Percentiles rank a stretch among this genome's conserved stretches.
These are phyloP conservation scores for Ceratobasidium sp. DNA, from an alignment of 1,284 basidiomycete species.

Conservation along the genomic window DNA sequence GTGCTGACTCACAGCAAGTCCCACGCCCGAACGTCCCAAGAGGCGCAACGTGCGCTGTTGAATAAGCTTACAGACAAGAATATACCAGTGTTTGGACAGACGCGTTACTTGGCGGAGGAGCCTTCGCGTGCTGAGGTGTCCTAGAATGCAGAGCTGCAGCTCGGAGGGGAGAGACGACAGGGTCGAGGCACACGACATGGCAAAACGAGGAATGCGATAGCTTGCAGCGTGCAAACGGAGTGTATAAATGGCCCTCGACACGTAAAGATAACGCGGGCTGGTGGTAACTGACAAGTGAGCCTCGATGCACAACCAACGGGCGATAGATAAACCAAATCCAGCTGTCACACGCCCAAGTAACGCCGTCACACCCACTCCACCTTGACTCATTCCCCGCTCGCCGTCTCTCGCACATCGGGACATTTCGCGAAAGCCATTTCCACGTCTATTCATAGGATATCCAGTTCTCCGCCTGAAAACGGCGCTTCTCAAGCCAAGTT, in stretches of 20 bases:
- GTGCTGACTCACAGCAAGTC: constrained; percentile 27
- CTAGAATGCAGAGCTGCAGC: constrained; percentile 25
- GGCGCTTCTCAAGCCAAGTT: neutral
- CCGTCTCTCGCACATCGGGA: neutral
- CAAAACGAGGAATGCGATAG: neutral
- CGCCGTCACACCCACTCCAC: constrained; percentile 32
- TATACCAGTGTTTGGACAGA: constrained; percentile 34
- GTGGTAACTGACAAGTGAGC: neutral
- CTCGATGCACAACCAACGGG: constrained; percentile 15
- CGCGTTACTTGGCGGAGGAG: constrained; percentile 16
- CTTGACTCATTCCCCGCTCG: constrained; percentile 2
- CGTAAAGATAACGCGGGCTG: neutral
- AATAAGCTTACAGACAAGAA: constrained; percentile 17
- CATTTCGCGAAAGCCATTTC: constrained; percentile 11
- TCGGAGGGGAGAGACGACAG: constrained; percentile 27
- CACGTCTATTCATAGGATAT: neutral
- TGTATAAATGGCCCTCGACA: neutral
- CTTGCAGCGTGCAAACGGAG: neutral
- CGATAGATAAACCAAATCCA: constrained; percentile 40
- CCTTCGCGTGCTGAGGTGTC: constrained; percentile 15
- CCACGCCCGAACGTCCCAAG: constrained; percentile 18
- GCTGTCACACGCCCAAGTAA: constrained; percentile 37
- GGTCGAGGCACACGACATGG: constrained; percentile 8
- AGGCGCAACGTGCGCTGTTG: constrained; percentile 17
- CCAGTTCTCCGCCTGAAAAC: neutral